Evolutionary conservation across 345 rosid species (phyloP).

Genomic region (Boechera retrofracta): DNA sequence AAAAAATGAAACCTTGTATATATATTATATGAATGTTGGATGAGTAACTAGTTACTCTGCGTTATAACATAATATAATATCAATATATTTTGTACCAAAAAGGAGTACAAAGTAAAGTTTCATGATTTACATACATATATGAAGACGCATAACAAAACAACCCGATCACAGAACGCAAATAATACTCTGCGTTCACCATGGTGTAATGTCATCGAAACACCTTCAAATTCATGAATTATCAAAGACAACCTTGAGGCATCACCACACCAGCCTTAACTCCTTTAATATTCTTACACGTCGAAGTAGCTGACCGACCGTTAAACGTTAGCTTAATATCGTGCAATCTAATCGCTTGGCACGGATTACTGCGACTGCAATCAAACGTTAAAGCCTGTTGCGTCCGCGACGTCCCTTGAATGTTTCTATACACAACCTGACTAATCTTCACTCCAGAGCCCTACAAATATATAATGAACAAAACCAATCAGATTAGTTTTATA

Average conservation of each 20-base stretch:
- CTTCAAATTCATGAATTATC: constrained; percentile 9
- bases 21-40: not conserved
- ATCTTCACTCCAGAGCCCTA: constrained; percentile 74
- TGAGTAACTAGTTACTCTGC: constrained; percentile 8
- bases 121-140: constrained; percentile 9
- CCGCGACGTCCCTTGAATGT: constrained; percentile 71
- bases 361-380: constrained; percentile 58
- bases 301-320: constrained; percentile 47
- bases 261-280: constrained; percentile 59
- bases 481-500: not conserved
- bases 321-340: constrained; percentile 60
- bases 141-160: constrained; percentile 22
- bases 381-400: constrained; percentile 61
- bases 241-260: constrained; percentile 53
- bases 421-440: constrained; percentile 61
- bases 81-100: constrained; percentile 4
- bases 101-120: constrained; percentile 5
- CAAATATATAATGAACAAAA: not conserved
- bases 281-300: constrained; percentile 57
- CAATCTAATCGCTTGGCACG: constrained; percentile 61
- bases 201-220: constrained; percentile 27
- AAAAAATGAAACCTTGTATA: not conserved
- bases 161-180: constrained; percentile 40
- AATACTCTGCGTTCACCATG: constrained; percentile 37
- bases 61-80: not conserved